These are phyloP conservation scores for Daldinia loculata DNA, from an alignment of 495 filamentous ascomycete genomes.

Conservation along the genomic window DNA sequence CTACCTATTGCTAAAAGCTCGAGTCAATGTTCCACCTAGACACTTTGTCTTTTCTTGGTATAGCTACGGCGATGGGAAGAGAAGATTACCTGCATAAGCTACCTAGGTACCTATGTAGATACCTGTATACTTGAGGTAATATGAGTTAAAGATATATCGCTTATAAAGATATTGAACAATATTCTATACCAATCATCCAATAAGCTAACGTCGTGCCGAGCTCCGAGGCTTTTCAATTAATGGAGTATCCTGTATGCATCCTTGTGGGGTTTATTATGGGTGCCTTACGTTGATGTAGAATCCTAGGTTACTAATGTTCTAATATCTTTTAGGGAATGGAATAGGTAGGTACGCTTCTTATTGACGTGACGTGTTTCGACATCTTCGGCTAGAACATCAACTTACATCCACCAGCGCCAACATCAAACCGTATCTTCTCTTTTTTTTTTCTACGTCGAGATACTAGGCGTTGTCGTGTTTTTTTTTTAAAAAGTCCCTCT, in stretches of 20 bases:
- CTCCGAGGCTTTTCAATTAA: slow-evolving; percentile 3
- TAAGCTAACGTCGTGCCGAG: background rate
- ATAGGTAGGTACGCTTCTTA: background rate
- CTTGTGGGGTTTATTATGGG: slow-evolving; percentile 9
- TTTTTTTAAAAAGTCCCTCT: slow-evolving; percentile 31
- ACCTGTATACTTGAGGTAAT: too few relatives aligned
- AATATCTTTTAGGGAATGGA: background rate
- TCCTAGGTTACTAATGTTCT: too few relatives aligned
- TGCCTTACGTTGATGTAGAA: background rate
- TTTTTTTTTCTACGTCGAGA: slow-evolving; percentile 1
- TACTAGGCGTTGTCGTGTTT: slow-evolving; percentile 1
- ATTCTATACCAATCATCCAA: background rate
- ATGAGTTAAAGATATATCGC: background rate
- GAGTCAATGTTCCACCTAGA: too few relatives aligned
- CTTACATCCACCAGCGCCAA: slow-evolving; percentile 2
- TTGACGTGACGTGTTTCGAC: slow-evolving; percentile 37
- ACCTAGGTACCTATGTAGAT: too few relatives aligned
- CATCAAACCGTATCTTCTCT: background rate
- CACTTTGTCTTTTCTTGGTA: too few relatives aligned
- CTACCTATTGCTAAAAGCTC: too few relatives aligned
- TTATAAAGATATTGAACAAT: slow-evolving; percentile 1
- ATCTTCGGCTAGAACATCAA: slow-evolving; percentile 16
- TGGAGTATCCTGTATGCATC: slow-evolving; percentile 10
- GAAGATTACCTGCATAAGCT: too few relatives aligned
- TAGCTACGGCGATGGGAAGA: too few relatives aligned